Conservation (phyloP, 2,329 filamentous ascomycete species). For the Zasmidium cellare region DNA sequence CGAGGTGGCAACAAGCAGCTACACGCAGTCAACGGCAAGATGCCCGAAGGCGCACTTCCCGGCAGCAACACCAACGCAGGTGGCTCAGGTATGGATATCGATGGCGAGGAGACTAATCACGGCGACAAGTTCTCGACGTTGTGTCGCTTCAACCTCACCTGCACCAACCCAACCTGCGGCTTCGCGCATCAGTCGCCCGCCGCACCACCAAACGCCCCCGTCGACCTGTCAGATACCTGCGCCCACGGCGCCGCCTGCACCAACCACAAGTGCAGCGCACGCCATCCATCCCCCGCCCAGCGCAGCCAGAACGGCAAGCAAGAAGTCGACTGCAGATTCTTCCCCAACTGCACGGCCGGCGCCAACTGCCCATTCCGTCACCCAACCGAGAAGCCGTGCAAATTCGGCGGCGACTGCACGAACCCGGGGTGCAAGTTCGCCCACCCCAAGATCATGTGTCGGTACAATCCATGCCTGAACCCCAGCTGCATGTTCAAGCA, state of each 20-base stretch:
- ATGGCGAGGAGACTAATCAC: conserved; percentile 57
- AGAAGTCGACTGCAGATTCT: conserved; percentile 87
- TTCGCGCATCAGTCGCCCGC: conserved; percentile 95
- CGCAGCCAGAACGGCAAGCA: conserved; percentile 66
- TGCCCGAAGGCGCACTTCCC: conserved; percentile 22
- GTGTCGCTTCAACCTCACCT: conserved; percentile 87
- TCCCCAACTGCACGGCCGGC: conserved; percentile 83
- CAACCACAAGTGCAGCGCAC: conserved; percentile 88
- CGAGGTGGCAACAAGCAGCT: conserved; percentile 17
- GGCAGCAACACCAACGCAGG: conserved; percentile 32
- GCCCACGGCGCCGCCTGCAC: conserved; percentile 88
- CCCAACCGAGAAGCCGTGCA: conserved; percentile 80
- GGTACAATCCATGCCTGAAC: conserved; percentile 88
- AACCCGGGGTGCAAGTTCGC: conserved; percentile 84
- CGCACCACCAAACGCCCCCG: conserved; percentile 66
- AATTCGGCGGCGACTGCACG: conserved; percentile 87
- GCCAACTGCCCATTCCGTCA: conserved; percentile 85
- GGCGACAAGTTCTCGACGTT: conserved; percentile 61
- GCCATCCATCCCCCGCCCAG: conserved; percentile 87
- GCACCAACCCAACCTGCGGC: conserved; percentile 84
- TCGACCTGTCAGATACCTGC: conserved; percentile 81
- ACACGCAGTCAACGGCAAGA: conserved; percentile 24
- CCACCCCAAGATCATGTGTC: conserved; percentile 81
- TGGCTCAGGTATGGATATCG: conserved; percentile 58
- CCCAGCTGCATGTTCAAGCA: conserved; percentile 87